phyloP scores from a whole-genome alignment of 805 yeast genomes.

The Ogataea dorogensis region DNA sequence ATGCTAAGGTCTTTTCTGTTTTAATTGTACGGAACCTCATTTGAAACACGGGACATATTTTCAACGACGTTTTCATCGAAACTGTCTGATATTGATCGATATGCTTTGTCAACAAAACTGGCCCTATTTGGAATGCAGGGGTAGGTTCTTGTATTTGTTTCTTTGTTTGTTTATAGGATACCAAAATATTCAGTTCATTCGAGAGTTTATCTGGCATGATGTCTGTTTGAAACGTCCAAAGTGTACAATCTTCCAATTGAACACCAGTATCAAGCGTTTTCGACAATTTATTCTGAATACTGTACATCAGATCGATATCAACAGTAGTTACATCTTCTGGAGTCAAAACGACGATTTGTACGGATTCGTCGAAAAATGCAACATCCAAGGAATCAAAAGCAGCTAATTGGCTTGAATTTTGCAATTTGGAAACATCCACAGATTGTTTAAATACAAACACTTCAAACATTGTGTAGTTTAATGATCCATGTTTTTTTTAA shows the following conservation, averaged over 20 bases:
- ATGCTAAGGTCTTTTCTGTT: constrained; percentile 28
- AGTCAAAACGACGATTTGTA: constrained; percentile 14
- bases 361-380: constrained; percentile 20
- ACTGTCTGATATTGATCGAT: constrained; percentile 10
- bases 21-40: constrained; percentile 29
- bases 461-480: constrained; percentile 4
- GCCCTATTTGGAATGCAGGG: constrained; percentile 16
- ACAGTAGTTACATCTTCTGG: constrained; percentile 3
- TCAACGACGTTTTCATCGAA: constrained; percentile 10
- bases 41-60: constrained; percentile 28
- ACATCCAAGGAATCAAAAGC: constrained; percentile 3
- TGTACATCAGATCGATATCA: constrained; percentile 14
- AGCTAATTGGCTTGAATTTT: constrained; percentile 4
- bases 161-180: constrained; percentile 16
- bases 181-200: constrained; percentile 18
- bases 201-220: constrained; percentile 24
- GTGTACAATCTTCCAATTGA: not conserved
- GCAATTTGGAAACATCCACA: not conserved
- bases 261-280: not conserved
- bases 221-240: constrained; percentile 20
- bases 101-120: constrained; percentile 6
- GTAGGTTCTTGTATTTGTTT: constrained; percentile 6
- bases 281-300: constrained; percentile 8
- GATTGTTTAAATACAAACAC: constrained; percentile 5
- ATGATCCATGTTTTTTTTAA: not conserved